These are phyloP conservation scores for Fusarium chuoi DNA, from an alignment of 2,329 filamentous ascomycete species.

Conservation along the genomic window DNA sequence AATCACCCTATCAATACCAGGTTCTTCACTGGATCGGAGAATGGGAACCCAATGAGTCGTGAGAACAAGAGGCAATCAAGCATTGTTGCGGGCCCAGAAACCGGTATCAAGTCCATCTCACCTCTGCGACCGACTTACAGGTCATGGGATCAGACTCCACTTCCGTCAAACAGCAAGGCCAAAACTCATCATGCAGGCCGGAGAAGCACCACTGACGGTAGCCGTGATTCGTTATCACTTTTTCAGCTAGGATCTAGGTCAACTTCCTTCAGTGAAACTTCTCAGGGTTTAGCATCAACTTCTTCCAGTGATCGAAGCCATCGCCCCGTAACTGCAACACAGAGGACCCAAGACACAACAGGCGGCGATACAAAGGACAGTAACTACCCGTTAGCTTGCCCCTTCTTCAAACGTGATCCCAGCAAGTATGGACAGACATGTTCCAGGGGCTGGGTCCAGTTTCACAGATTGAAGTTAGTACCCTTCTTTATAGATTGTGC, in stretches of 20 bases:
- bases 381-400: background rate
- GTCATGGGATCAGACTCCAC: background rate
- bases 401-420: background rate
- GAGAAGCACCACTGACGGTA: background rate
- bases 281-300: background rate
- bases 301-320: background rate
- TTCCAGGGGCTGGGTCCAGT: background rate
- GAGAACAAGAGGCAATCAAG: background rate
- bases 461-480: background rate
- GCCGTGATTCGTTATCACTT: background rate
- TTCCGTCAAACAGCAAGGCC: background rate
- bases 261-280: background rate
- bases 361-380: background rate
- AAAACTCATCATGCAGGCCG: background rate
- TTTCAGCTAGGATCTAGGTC: background rate
- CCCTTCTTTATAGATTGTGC: background rate
- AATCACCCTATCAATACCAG: background rate
- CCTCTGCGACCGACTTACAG: too few species aligned
- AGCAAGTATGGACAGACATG: background rate
- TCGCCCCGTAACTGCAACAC: background rate
- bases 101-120: background rate
- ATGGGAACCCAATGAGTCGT: too few species aligned
- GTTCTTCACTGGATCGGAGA: background rate
- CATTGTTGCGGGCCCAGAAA: background rate
- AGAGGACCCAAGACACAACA: background rate